phyloP scores from a whole-genome alignment of 2,329 filamentous ascomycete species.

The Fusarium xylarioides region DNA sequence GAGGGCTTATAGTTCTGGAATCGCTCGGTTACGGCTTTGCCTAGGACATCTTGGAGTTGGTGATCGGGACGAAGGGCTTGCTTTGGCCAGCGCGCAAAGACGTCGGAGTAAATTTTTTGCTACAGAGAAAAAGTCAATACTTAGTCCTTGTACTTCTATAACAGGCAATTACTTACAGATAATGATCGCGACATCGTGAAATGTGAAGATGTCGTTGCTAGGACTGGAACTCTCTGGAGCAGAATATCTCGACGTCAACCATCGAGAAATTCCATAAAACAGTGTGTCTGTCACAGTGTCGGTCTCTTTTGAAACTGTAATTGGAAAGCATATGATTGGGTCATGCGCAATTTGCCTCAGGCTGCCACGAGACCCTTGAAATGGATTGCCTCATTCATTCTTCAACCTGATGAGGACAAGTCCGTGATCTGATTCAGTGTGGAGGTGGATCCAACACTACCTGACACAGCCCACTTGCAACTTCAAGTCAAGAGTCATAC shows the following conservation, averaged over 20 bases:
- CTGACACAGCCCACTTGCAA: conserved; percentile 30
- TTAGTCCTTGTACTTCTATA: background rate
- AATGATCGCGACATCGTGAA: conserved; percentile 48
- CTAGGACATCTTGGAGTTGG: conserved; percentile 67
- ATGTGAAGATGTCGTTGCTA: conserved; percentile 16
- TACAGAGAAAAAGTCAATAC: conserved; percentile 4
- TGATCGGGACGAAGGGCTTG: conserved; percentile 70
- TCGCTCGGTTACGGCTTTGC: conserved; percentile 48
- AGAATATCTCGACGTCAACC: conserved; percentile 40
- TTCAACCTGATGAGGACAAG: conserved; percentile 20
- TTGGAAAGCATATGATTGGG: conserved; percentile 28
- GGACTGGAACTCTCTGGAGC: background rate
- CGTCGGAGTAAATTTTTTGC: conserved; percentile 51
- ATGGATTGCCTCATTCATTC: conserved; percentile 26
- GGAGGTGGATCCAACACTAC: conserved; percentile 29
- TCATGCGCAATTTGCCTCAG: conserved; percentile 25
- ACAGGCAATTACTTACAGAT: conserved; percentile 39
- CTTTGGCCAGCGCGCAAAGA: conserved; percentile 67
- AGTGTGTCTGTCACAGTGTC: conserved; percentile 23
- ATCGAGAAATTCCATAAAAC: conserved; percentile 40
- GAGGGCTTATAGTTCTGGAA: conserved; percentile 46
- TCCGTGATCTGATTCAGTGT: conserved; percentile 26
- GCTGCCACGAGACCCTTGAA: conserved; percentile 30
- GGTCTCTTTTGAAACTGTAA: background rate
- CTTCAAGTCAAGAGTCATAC: conserved; percentile 6